Base-by-base conservation (phyloP, 805 yeast genomes). In the Saccharomycopsis sp. region DNA sequence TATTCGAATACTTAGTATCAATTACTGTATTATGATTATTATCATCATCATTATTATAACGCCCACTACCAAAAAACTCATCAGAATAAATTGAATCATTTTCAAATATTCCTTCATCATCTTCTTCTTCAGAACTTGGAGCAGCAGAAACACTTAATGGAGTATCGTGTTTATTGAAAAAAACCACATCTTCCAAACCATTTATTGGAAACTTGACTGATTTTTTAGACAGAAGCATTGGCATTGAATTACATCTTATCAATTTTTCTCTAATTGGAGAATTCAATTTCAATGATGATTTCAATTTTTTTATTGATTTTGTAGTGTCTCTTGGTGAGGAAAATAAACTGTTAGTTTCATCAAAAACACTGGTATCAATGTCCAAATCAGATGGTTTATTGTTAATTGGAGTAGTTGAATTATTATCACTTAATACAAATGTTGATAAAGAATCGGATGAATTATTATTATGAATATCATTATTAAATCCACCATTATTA, bases 71-170 rank as follows among this genome's bases (percentile, higher is more conserved):
- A n/a, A 28, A 9, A 14, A 28, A 28, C 5, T n/a, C 17, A 15
- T 9, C 31, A 6, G 15, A 33, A 27, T n/a, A 2, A 21, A 9
- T 18, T 21, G 29, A 21, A 18, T 32, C 18, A 29, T 15, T 4
- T 9, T 36, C 39, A 8, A n/a, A n/a, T 21, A n/a, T 13, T 31
- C 13, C 14, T 17, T 44, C 42, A 10, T 23, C 45, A 12, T 21
- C 37, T 4, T 46, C 47, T 27, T 44, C 48, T 2, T 40, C 44
- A 21, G 40, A 34, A 14, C 40, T 39, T 5, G 41, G 23, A 18
- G 43, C 39, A 15, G 40, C 40, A 20, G 45, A 34, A 4, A 46
- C 49, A 28, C 48, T 46, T 25, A 36, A 27, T 2, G 49, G 49
- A 12, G 43, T 46, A 18, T 44, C 49, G 26, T 41, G 26, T 31